These are phyloP conservation scores for Tarenaya hassleriana DNA, from an alignment of 345 rosid genomes.

Conservation along the genomic window DNA sequence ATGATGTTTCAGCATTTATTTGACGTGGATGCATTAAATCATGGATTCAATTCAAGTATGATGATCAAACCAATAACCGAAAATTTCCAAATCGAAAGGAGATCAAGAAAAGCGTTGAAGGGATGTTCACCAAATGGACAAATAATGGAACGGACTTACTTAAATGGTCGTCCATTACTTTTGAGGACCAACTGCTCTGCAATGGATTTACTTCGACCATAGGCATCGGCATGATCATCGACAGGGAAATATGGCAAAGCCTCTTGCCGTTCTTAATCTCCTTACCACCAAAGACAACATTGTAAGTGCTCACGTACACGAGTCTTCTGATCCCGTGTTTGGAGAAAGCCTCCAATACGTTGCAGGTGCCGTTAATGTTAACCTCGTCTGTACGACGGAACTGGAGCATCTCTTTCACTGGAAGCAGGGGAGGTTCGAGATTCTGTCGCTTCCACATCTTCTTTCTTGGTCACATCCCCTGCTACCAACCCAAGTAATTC, in stretches of 20 bases:
- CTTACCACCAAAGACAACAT: constrained; percentile 85
- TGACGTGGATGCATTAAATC: no score
- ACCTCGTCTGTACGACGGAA: constrained; percentile 74
- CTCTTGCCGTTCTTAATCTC: constrained; percentile 83
- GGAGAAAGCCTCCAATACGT: constrained; percentile 60
- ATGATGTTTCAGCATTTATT: no score
- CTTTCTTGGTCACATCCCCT: constrained; percentile 56
- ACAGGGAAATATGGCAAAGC: constrained; percentile 69
- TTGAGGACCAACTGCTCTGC: constrained; percentile 83
- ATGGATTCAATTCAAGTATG: no score
- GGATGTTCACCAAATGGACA: no score
- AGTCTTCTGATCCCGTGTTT: constrained; percentile 61
- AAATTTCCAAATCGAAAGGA: background rate
- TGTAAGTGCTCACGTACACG: constrained; percentile 79
- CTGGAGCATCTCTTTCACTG: constrained; percentile 91
- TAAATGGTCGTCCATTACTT: constrained; percentile 60
- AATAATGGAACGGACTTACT: no score
- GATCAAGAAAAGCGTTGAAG: no score
- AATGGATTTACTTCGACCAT: constrained; percentile 68
- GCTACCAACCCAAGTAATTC: no score
- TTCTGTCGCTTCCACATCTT: constrained; percentile 66
- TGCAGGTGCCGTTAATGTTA: constrained; percentile 78
- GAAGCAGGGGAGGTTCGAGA: constrained; percentile 79
- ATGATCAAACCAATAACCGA: no score
- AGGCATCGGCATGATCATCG: constrained; percentile 66